Evolutionary conservation across 345 rosid species (phyloP).

Genomic region (sweet orange (Citrus sinensis)): DVS_A1.0 CM039163.1:30658001-30658500

Average conservation of each 20-base stretch:
- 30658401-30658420: background rate
- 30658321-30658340: background rate
- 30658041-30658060: background rate
- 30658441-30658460: too few species aligned
- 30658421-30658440: background rate
- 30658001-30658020: too few species aligned
- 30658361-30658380: too few species aligned
- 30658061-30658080: background rate
- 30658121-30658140: background rate
- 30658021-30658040: background rate
- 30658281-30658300: background rate
- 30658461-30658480: background rate
- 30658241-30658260: too few species aligned
- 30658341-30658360: background rate
- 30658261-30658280: too few species aligned
- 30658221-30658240: background rate
- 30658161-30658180: background rate
- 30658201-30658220: background rate
- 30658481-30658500: background rate
- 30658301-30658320: background rate
- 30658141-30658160: background rate
- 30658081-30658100: background rate
- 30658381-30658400: too few species aligned
- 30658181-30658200: background rate
- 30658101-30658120: background rate